Base-by-base conservation (phyloP, 2,329 filamentous ascomycete species). In the Thermothelomyces thermophilus region DNA sequence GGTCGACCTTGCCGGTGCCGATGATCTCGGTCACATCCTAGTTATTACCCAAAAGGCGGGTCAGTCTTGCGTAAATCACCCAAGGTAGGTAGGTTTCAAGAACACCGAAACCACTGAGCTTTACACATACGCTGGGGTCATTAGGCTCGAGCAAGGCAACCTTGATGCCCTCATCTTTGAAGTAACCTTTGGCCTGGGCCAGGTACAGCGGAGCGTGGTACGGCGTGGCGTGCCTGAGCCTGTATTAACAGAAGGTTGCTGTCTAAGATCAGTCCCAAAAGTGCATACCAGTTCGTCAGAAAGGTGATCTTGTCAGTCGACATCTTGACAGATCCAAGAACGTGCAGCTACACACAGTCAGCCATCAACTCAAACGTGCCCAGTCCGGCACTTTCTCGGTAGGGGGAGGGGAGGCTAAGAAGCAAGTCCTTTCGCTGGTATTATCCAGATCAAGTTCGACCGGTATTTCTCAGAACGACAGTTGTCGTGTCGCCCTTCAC, bases 391-490 rank as follows among this genome's bases (percentile, higher is more conserved):
- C 48, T 30, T 61, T n/a, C n/a, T n/a, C 64, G 50, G 53, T 56
- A 26, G 53, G 60, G 63, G 61, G 50, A 52, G 63, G 63, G 64
- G 66, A 48, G 66, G 67, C 71, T 75, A 80, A 80, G 79, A 84
- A 84, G 84, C 84, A 87, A 83, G 80, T 87, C 81, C 84, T 87
- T 87, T 83, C 85, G 84, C 84, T 90, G 86, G 88, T 88, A 93
- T 93, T 91, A 91, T 90, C 88, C 86, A 88, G 87, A 86, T 87
- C 84, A 87, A 87, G 84, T 88, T 87, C 76, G 73, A 51, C 73
- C 82, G 83, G 83, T 86, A 83, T 85, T 78, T 86, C 82, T 86
- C 82, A 86, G 82, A 83, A 65, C 66, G 63, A 62, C 59, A 60
- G 61, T 41, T 41, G 42, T 42, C 30, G 40, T 10, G 40, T 28